Evolutionary conservation across 768 basidiomycete genomes (phyloP).

Genomic region (Auricularia heimuer): DNA sequence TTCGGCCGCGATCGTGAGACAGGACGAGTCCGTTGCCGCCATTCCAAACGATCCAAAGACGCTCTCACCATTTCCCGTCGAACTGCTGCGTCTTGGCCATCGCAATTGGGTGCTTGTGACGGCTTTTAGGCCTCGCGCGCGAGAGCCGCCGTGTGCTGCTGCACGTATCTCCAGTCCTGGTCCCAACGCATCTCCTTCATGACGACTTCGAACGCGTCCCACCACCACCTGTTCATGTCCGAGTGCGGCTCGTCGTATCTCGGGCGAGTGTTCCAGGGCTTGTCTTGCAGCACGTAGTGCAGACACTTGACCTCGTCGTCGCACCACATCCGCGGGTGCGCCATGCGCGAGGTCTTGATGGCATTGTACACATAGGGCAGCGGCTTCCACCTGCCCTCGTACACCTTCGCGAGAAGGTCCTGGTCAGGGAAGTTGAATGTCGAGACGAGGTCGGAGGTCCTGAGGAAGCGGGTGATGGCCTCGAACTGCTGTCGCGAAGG

Average conservation of each 20-base stretch:
- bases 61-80: too few species aligned
- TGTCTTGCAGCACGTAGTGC: slow-evolving; percentile 80
- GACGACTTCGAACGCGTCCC: slow-evolving; percentile 51
- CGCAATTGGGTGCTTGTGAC: too few species aligned
- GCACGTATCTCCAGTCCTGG: background rate
- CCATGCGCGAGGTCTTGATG: slow-evolving; percentile 68
- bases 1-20: too few species aligned
- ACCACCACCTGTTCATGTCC: slow-evolving; percentile 67
- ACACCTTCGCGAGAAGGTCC: slow-evolving; percentile 76
- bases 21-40: too few species aligned
- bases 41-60: too few species aligned
- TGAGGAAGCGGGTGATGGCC: slow-evolving; percentile 46
- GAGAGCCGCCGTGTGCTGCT: background rate
- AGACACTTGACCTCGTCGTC: slow-evolving; percentile 80
- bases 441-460: slow-evolving; percentile 41
- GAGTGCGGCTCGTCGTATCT: slow-evolving; percentile 36
- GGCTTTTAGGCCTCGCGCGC: background rate
- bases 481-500: slow-evolving; percentile 54
- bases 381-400: slow-evolving; percentile 68
- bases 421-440: slow-evolving; percentile 82
- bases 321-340: slow-evolving; percentile 70
- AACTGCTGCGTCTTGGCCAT: too few species aligned
- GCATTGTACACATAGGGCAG: slow-evolving; percentile 88
- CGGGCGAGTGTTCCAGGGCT: slow-evolving; percentile 66
- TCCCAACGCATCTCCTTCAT: background rate